Percentiles rank a stretch among this genome's conserved stretches.
phyloP scores from a whole-genome alignment of 192 early-diverging fungal genomes.

The Diversispora epigaea region DNA sequence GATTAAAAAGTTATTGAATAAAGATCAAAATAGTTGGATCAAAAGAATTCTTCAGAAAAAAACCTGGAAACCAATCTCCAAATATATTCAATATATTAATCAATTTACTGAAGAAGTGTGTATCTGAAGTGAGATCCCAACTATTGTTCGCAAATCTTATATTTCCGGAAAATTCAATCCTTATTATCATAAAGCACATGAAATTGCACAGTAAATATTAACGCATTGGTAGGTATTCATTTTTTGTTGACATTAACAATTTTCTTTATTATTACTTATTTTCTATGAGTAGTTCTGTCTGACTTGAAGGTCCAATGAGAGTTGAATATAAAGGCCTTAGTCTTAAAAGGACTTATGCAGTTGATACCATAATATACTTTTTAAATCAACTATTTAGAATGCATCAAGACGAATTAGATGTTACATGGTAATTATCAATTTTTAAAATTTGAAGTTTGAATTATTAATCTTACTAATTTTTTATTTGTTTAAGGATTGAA shows the following conservation, averaged over 20 bases:
- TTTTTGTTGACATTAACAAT: slow-evolving; percentile 16
- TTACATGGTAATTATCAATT: slow-evolving; percentile 23
- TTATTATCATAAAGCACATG: neutral
- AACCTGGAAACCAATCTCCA: neutral
- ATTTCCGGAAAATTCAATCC: slow-evolving; percentile 13
- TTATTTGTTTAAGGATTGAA: slow-evolving; percentile 22
- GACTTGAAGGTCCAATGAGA: slow-evolving; percentile 23
- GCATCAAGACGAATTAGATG: slow-evolving; percentile 27
- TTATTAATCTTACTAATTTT: neutral
- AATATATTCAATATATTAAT: slow-evolving; percentile 5
- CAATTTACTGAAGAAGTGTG: slow-evolving; percentile 20
- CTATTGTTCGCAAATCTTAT: slow-evolving; percentile 18
- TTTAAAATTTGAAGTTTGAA: neutral
- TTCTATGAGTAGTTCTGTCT: slow-evolving; percentile 5
- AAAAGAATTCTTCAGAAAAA: slow-evolving; percentile 7
- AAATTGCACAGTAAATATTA: too few species aligned
- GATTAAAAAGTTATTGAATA: slow-evolving; percentile 11
- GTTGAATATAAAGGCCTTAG: slow-evolving; percentile 10
- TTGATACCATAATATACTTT: slow-evolving; percentile 20
- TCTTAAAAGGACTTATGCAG: slow-evolving; percentile 8
- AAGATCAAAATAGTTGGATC: slow-evolving; percentile 12
- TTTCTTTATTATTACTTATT: neutral
- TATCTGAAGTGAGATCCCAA: slow-evolving; percentile 10
- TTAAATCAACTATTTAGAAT: slow-evolving; percentile 19
- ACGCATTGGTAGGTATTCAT: neutral